A percentile compares a stretch with the other conserved stretches of the same genome.
Conservation (phyloP, 1,139 yeast genomes). For the Debaryomyces fabryi region DNA sequence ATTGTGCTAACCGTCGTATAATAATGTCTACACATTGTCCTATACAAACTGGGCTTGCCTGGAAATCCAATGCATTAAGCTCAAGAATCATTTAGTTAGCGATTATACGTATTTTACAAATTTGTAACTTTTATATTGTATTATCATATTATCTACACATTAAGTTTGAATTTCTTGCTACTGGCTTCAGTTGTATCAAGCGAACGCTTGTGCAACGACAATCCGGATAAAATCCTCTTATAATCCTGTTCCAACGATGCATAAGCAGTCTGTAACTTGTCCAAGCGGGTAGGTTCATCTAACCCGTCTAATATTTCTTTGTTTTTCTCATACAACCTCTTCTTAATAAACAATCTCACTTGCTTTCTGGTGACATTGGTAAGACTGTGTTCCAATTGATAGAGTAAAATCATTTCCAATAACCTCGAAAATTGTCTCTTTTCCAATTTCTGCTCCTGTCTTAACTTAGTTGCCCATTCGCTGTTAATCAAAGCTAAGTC, state of each 20-base stretch:
- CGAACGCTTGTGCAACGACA: constrained; percentile 23
- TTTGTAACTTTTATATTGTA: neutral
- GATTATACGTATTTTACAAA: neutral
- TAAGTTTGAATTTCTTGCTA: constrained; percentile 4
- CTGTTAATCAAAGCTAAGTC: constrained; percentile 27
- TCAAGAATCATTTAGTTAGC: neutral
- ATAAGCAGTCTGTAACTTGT: constrained; percentile 77
- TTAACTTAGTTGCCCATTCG: constrained; percentile 47
- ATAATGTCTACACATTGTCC: neutral
- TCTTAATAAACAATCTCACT: constrained; percentile 66
- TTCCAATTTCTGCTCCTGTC: constrained; percentile 60
- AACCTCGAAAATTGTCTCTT: constrained; percentile 77
- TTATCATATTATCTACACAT: constrained; percentile 1
- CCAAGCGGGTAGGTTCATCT: constrained; percentile 61
- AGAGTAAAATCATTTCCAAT: constrained; percentile 71
- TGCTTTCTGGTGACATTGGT: constrained; percentile 35
- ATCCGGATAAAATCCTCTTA: constrained; percentile 50
- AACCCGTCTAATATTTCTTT: constrained; percentile 72
- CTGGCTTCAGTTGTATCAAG: neutral
- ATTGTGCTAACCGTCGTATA: neutral
- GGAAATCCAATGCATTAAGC: neutral
- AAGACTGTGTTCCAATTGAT: constrained; percentile 34
- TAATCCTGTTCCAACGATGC: constrained; percentile 71
- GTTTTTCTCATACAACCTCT: constrained; percentile 73
- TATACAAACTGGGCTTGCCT: neutral